Base-by-base conservation (phyloP, 208 protist genomes). In the Leishmania braziliensis region DNA sequence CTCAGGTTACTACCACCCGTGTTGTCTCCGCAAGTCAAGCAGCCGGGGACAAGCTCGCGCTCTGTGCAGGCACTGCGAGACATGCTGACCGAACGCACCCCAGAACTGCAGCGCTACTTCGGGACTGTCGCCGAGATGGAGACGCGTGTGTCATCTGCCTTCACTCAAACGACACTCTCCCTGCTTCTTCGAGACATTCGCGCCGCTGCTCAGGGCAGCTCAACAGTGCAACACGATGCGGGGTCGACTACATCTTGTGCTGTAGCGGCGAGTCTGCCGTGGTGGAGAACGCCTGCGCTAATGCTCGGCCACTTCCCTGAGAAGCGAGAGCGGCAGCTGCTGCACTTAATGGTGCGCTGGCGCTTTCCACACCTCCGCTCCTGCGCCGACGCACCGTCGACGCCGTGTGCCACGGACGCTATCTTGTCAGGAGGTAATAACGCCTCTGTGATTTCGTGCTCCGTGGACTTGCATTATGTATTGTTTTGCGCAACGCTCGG, bases 311-410 rank as follows among this genome's bases (percentile, higher is more conserved):
- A 66, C 8, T 79, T 82, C 20, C 1, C 48, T 0, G 74, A 82
- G 20, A 82, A 65, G 68, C 75, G 63, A 60, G 82, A 82, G 54
- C 77, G 82, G 29, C 82, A 82, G 60, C 58, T 82, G 53, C 3
- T 84, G 20, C 85, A 88, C 66, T 54, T 86, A 54, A 78, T 88
- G 4, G 75, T 95, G 66, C 90, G 89, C n/a, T 54, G 62, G 10
- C 69, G 66, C 53, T 92, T 88, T 76, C 89, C 89, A 6, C 84
- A 92, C 78, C 62, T 95, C 5, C 86, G 89, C 58, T 79, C 84
- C 50, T 87, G 39, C n/a, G 69, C 81, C 1, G 77, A 62, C 36
- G 70, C 70, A 53, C 70, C 70, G 10, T 14, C 33, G 43, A 10
- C 12, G 14, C 48, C 70, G 48, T 33, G 20, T 29, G 39, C 33